These are phyloP conservation scores for Rasamsonia emersonii DNA, from an alignment of 2,329 filamentous ascomycete genomes.

Conservation along the genomic window DNA sequence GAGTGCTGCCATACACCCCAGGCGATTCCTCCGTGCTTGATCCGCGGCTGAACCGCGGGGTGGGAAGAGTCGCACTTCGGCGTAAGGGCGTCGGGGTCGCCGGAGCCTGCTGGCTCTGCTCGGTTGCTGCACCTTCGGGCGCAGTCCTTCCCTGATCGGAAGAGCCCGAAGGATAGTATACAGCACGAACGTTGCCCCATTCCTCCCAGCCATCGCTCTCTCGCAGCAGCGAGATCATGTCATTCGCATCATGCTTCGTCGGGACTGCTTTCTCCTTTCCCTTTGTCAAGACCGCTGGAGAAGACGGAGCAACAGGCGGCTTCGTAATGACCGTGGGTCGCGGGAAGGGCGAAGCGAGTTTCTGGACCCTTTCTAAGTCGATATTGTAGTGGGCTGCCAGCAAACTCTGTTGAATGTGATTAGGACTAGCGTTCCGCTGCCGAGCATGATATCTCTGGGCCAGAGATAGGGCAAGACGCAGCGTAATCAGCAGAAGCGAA, in stretches of 20 bases:
- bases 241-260: conserved; percentile 63
- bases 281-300: conserved; percentile 54
- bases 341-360: conserved; percentile 71
- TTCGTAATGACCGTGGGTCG: conserved; percentile 54
- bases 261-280: conserved; percentile 62
- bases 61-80: conserved; percentile 54
- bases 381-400: conserved; percentile 75
- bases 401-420: conserved; percentile 61
- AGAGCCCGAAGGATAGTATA: conserved; percentile 57
- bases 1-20: conserved; percentile 39
- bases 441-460: conserved; percentile 89
- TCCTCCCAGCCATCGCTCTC: conserved; percentile 55
- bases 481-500: conserved; percentile 64
- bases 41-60: conserved; percentile 42
- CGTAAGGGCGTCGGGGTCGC: conserved; percentile 67
- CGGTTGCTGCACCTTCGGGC: conserved; percentile 20
- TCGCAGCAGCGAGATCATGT: conserved; percentile 67
- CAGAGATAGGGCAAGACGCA: conserved; percentile 74
- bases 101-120: conserved; percentile 39
- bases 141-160: conserved; percentile 24
- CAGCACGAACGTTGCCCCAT: conserved; percentile 71
- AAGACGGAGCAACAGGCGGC: conserved; percentile 39
- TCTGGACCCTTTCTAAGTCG: conserved; percentile 68
- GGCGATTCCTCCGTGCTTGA: conserved; percentile 40
- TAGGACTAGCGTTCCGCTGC: conserved; percentile 58